Base-by-base conservation (phyloP, 306 rosid species). In the Mimosa bimucronata region DNA sequence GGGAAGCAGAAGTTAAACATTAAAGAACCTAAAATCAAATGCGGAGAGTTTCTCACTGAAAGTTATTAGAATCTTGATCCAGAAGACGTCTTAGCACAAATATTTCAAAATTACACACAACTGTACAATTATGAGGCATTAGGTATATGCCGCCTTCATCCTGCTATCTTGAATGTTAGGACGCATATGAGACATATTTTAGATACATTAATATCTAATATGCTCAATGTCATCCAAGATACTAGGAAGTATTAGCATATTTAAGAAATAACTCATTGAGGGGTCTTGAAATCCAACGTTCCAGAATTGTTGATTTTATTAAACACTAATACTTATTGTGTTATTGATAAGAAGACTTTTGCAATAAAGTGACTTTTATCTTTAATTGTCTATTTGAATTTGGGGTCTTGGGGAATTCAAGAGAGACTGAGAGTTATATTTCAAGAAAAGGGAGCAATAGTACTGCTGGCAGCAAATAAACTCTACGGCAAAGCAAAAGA, bases 391-490 rank as follows among this genome's bases (percentile, higher is more conserved):
- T 76, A 61, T 62, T 30, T 45, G 26, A 25, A 70, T 67, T 18
- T 30, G 38, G 14, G 45, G 25, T 52, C 15, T 41, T 31, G 40
- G 29, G 50, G 18, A 41, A 46, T 61, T 60, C 19, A 29, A 58
- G 26, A 45, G 60, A 71, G 58, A 50, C 15, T 16, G 18, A 57
- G 44, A 50, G 64, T 30, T 46, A 48, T 29, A 18, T 50, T 72
- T 50, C 64, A 4, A 72, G 44, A 71, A 13, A 72, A 65, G 50
- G 71, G 29, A 79, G 44, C 75, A 71, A 72, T 66, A 57, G 85
- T 25, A 38, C 77, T 57, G 40, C 57, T 71, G 80, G 29, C 69
- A 30, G 30, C 28, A 31, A 34, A 57, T 42, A 57, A 52, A 13
- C 45, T 73, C 77, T n/a, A 29, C 30, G 19, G 30, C 46, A 73